These are phyloP conservation scores for Penicilliopsis zonata DNA, from an alignment of 495 filamentous ascomycete genomes.

Conservation along the genomic window DNA sequence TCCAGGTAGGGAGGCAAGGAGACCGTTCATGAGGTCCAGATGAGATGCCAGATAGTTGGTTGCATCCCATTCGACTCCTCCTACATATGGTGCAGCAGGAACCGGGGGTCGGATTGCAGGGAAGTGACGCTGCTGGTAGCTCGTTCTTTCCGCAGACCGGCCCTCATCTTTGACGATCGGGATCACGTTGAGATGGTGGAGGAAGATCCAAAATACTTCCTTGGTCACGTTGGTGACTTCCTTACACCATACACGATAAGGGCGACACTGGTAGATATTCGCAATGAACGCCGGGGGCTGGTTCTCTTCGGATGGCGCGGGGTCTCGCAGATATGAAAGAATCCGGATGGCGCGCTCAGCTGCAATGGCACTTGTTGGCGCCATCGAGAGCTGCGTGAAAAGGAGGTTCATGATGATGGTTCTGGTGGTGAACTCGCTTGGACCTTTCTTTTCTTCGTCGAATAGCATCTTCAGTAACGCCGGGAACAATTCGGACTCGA, in stretches of 20 bases:
- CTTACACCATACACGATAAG: slow-evolving; percentile 88
- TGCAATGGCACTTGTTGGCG: slow-evolving; percentile 33
- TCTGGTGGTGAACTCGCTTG: slow-evolving; percentile 88
- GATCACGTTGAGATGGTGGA: slow-evolving; percentile 85
- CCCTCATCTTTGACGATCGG: slow-evolving; percentile 31
- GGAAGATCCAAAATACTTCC: slow-evolving; percentile 99
- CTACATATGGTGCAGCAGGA: slow-evolving; percentile 90
- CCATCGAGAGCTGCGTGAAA: slow-evolving; percentile 67
- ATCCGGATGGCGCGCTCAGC: slow-evolving; percentile 52
- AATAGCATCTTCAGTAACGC: slow-evolving; percentile 81
- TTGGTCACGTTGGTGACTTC: slow-evolving; percentile 88
- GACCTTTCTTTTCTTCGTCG: slow-evolving; percentile 93
- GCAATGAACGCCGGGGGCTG: slow-evolving; percentile 76
- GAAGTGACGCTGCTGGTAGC: slow-evolving; percentile 51
- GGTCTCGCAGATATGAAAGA: slow-evolving; percentile 70
- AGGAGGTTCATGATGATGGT: slow-evolving; percentile 76
- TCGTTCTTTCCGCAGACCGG: slow-evolving; percentile 10
- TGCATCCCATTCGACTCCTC: slow-evolving; percentile 97
- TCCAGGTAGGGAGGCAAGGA: slow-evolving; percentile 74
- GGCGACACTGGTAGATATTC: slow-evolving; percentile 74
- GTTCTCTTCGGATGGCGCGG: slow-evolving; percentile 58
- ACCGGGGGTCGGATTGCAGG: slow-evolving; percentile 81
- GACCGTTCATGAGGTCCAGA: slow-evolving; percentile 82
- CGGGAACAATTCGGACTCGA: slow-evolving; percentile 75
- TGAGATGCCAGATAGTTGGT: slow-evolving; percentile 92